Evolutionary conservation across 2,329 filamentous ascomycete species (phyloP), one percentile per base, ranked within the genome.

Genomic region (Epichloe festucae): DNA sequence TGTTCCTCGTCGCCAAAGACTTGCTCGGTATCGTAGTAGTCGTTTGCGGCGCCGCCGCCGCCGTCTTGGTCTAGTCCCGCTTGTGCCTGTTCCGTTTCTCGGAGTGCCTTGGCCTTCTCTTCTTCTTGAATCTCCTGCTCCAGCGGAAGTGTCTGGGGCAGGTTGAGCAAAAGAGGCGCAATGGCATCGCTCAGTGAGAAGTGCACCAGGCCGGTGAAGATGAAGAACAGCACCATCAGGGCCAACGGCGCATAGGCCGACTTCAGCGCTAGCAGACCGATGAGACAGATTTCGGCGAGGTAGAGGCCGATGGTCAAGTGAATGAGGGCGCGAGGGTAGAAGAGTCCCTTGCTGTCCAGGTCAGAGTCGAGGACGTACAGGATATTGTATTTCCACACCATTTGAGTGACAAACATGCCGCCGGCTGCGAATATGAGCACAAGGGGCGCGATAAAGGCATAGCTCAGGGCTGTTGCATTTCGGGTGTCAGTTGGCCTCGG

Each of bases 331-430:
- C 84, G 84, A 1, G 88, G 85, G 63, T 95, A 96, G 59, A 88
- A 83, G 14, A 91, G 78, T 15, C 91, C 90, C 62, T 94, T 88
- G 39, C 87, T 95, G 63, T 96, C 89, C 61, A 95, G 83, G 53
- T 80, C 71, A 8, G 86, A 81, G 63, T 94, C 87, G 48, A 83
- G 85, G 38, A 95, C 89, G 66, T 88, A 96, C 48, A 96, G 76
- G 51, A 97, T 70, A 63, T 95, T 94, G 75, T 97, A 95, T 17
- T 87, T 81, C 74, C 89, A 95, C 46, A 89, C 87, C 49, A 91
- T 72, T 65, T 95, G 94, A 68, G 95, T 90, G 42, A 93, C 72
- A 21, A 76, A 80, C 53, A 96, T 78, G 31, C 88, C 89, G 40
- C 87, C 74, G 1, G 84, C 82, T 1, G 88, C 87, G 61, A 95